Conservation (phyloP, 257 asterid genomes). For the Jasminum sambac region DNA sequence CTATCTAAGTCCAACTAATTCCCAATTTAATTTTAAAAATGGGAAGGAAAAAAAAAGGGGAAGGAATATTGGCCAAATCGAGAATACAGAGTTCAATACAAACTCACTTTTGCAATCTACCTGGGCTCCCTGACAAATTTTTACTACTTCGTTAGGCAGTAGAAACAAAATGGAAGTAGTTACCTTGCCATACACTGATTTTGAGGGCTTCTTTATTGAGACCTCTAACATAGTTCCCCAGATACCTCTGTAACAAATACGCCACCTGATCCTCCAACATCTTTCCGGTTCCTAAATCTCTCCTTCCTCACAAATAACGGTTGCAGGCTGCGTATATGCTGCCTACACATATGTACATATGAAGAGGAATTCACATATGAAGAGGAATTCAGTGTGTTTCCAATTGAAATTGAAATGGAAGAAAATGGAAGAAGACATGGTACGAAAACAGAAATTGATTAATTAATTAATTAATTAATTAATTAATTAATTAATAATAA, state of each 20-base stretch:
- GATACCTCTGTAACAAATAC: constrained; percentile 75
- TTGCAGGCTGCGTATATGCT: neutral
- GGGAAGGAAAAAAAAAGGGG: too few relatives aligned
- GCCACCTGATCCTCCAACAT: constrained; percentile 99
- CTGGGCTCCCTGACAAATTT: neutral
- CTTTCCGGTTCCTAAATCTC: constrained; percentile 29
- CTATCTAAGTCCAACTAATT: neutral
- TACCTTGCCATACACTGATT: constrained; percentile 99
- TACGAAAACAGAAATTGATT: neutral
- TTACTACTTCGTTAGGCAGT: neutral
- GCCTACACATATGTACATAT: neutral
- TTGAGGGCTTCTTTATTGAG: constrained; percentile 96
- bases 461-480: neutral
- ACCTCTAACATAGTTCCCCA: constrained; percentile 95
- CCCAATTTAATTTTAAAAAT: too few relatives aligned
- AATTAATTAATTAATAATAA: too few relatives aligned
- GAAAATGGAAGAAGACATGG: neutral
- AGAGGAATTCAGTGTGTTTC: neutral
- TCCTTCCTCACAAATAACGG: neutral
- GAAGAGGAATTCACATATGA: too few relatives aligned
- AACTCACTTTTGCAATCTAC: neutral
- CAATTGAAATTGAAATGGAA: neutral
- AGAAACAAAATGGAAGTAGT: neutral
- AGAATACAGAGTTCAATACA: neutral
- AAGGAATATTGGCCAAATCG: too few relatives aligned